Evolutionary conservation across 2,329 filamentous ascomycete species (phyloP), one percentile per base, ranked within the genome.

Genomic region (Aspergillus tubingensis): DNA sequence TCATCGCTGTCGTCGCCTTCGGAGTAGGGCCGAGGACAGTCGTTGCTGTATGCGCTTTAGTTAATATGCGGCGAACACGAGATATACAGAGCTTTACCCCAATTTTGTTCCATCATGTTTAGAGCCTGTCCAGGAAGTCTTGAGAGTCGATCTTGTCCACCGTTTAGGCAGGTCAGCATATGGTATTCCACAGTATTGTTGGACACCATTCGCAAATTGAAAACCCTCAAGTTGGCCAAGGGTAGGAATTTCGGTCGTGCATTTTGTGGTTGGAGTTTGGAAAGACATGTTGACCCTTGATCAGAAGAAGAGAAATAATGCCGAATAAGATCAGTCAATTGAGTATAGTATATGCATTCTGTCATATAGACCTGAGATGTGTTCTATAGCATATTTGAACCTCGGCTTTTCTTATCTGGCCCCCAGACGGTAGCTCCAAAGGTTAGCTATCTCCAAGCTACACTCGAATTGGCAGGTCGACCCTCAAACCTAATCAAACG

Each of bases 171-270:
- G 59, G 39, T 41, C 19, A 1, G 64, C 67, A 44, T 71, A 71
- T 2, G 68, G 65, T 58, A 71, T 70, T 1, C 68, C 67, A 21
- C 67, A 69, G 19, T 65, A 71, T 51, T 70, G 69, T 36, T 69
- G 67, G 1, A 70, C 64, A 0, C 66, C 67, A 51, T 67, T 68
- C 30, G 57, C 52, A 55, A 65, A 70, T 41, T 68, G 54, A 3
- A 64, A 50, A 11, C 69, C 69, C 8, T 70, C 61, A 5, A 71
- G 21, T 1, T 39, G 64, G 0, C 68, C 68, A 6, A 71, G 59
- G 1, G 60, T 56, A 1, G 63, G 63, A 17, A 70, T 63, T 13
- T 44, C 39, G 5, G 52, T 61, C 5, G 36, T 62, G 57, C 68
- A 68, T 54, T 60, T 66, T 3, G 54, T 57, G 7, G 56, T 15